phyloP scores from a whole-genome alignment of 768 basidiomycete species.

The Termitomyces sp. region DNA sequence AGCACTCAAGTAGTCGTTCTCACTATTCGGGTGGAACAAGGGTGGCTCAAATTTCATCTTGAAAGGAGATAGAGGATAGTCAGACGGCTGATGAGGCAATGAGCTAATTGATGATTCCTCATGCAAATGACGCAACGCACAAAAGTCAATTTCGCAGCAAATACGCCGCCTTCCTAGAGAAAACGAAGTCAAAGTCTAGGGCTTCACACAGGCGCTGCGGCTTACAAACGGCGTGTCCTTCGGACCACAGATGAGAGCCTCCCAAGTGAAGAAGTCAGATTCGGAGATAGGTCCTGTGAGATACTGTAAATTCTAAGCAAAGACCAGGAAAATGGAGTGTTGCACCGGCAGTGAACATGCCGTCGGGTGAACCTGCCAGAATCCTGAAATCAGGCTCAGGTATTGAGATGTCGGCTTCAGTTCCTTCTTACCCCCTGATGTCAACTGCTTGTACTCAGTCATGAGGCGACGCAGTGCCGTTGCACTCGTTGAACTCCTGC shows the following conservation, averaged over 20 bases:
- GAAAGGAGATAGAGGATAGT: conserved; percentile 98
- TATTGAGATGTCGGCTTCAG: not conserved
- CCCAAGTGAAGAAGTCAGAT: conserved; percentile 94
- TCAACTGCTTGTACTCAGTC: conserved; percentile 90
- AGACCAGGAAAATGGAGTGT: not conserved
- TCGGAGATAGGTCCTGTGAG: conserved; percentile 78
- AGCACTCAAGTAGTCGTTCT: conserved; percentile 22
- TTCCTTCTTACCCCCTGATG: conserved; percentile 54
- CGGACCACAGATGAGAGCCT: conserved; percentile 89
- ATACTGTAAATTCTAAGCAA: not conserved
- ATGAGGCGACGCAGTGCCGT: conserved; percentile 84
- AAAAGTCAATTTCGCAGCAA: conserved; percentile 88
- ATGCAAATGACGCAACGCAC: conserved; percentile 40
- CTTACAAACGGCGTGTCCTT: conserved; percentile 92
- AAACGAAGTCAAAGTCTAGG: not conserved
- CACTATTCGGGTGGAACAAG: conserved; percentile 95
- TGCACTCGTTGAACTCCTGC: conserved; percentile 46
- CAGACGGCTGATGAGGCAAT: conserved; percentile 55
- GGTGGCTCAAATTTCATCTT: conserved; percentile 99
- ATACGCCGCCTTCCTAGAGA: conserved; percentile 87
- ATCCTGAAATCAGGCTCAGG: conserved; percentile 5
- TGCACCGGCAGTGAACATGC: conserved; percentile 90
- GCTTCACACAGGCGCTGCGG: not conserved
- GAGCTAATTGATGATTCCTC: not conserved
- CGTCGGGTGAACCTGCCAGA: conserved; percentile 72